Evolutionary conservation across 2,329 filamentous ascomycete species (phyloP), one percentile per base, ranked within the genome.

Genomic region (Colletotrichum simmondsii): DNA sequence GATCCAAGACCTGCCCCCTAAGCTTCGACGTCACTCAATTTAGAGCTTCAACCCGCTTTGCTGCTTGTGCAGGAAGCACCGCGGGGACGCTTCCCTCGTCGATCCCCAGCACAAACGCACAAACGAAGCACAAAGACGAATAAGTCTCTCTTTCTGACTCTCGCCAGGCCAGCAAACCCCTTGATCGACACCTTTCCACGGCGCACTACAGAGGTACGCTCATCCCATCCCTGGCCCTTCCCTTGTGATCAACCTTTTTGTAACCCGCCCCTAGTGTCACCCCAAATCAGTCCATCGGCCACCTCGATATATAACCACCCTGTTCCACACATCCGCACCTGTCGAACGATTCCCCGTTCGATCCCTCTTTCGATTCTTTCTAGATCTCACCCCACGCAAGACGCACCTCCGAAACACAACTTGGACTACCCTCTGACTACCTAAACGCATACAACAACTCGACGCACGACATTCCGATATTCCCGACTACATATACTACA

Each of bases 301-400:
- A 42, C 65, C 54, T 62, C 54, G 68, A 70, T 72, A 72, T 69
- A 74, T 72, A 69, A 73, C 64, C 65, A 53, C 42, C 53, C 46
- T 67, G 63, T 71, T 67, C 64, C 68, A 69, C 61, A 57, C 65
- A 37, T 61, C n/a, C 22, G 49, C 63, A 54, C 5, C 37, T 37
- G 35, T 75, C 68, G 72, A 70, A 75, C 65, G 62, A 74, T 65
- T 46, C 10, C 52, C 65, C 74, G 68, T 74, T 68, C 64, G 74
- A 75, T 74, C 63, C 54, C 74, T 58, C 67, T 65, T 72, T 61
- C 63, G 69, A 74, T 74, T 75, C 64, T 63, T 61, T 52, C 68
- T 62, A 66, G 60, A 70, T 59, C 70, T 72, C 70, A 57, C 70
- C 66, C 70, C 70, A 72, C 56, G 54, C 60, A 60, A 70, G 26